Evolutionary conservation across 306 rosid species (phyloP), one percentile per base, ranked within the genome.

Genomic region (Dicorynia guianensis): DNA sequence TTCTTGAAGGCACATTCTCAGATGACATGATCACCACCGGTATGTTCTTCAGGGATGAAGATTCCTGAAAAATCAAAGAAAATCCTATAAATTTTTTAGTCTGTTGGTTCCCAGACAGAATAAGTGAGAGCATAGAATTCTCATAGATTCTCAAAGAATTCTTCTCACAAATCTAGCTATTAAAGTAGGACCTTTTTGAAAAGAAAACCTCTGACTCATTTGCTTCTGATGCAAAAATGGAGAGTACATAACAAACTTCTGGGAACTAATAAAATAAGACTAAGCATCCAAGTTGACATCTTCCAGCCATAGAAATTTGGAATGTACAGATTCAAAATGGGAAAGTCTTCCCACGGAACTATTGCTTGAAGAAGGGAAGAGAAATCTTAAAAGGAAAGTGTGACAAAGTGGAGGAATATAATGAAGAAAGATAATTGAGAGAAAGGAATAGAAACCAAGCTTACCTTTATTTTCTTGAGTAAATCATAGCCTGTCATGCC

Each of bases 401-500:
- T 42, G 64, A 80, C 40, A 38, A 36, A 54, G 66, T 64, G 71
- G 53, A 70, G 73, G 73, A 79, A 76, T 76, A 87, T 38, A 63
- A 57, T 77, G 63, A 80, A 12, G 68, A 62, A 59, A 55, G 72
- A 52, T 77, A 38, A 61, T 76, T 53, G 78, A 82, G 83, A 66
- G 67, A 74, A 74, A n/a, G 39, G 75, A 80, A 68, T 33, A 56
- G 63, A 70, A 85, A 81, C 55, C 18, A 64, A 76, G 54, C 71
- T 47, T 78, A 94, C 98, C 93, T 94, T 94, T 82, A 94, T 92
- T 85, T 87, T 94, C 83, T 85, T 94, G 62, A 94, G 93, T 79
- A 94, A 82, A 84, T 94, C 98, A 87, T 88, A 94, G 84, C 98
- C 96, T 72, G 97, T 94, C 98, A 94, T 94, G 63, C 93, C 98